A percentile compares a stretch with the other conserved stretches of the same genome.
Conservation (phyloP, 73 alveolate genomes). For the Halteria grandinella region DNA sequence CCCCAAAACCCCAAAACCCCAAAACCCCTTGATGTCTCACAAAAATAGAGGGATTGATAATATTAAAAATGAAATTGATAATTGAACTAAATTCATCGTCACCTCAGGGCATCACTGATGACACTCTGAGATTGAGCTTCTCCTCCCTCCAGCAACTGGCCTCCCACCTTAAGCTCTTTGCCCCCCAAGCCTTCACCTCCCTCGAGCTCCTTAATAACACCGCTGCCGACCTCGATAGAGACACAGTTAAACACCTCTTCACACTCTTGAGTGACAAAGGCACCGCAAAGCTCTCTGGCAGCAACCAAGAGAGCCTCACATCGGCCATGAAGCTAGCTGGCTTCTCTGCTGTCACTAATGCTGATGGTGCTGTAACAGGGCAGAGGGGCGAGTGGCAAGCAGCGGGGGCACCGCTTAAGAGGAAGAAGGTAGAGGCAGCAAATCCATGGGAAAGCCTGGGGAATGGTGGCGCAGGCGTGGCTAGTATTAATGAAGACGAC, state of each 20-base stretch:
- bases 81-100: no score
- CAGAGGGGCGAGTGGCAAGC: slow-evolving; percentile 45
- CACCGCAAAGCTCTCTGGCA: background rate
- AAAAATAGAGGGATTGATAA: background rate
- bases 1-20: no score
- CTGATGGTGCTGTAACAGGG: slow-evolving; percentile 4
- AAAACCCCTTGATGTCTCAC: no score
- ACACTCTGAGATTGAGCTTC: no score
- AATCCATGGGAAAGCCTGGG: background rate
- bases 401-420: slow-evolving; percentile 7
- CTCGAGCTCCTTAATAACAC: no score
- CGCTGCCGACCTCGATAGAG: background rate
- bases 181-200: no score
- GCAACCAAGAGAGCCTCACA: background rate
- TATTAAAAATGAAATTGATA: no score
- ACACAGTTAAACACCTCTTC: slow-evolving; percentile 3
- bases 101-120: no score
- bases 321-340: slow-evolving; percentile 41
- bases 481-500: slow-evolving; percentile 80
- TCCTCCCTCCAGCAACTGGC: no score
- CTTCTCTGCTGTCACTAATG: slow-evolving; percentile 10
- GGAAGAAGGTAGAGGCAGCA: slow-evolving; percentile 36
- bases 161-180: no score
- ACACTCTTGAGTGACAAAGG: slow-evolving; percentile 20
- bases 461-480: slow-evolving; percentile 18